Conservation (phyloP, 2,329 filamentous ascomycete genomes). For the Orbilia oligospora region DNA sequence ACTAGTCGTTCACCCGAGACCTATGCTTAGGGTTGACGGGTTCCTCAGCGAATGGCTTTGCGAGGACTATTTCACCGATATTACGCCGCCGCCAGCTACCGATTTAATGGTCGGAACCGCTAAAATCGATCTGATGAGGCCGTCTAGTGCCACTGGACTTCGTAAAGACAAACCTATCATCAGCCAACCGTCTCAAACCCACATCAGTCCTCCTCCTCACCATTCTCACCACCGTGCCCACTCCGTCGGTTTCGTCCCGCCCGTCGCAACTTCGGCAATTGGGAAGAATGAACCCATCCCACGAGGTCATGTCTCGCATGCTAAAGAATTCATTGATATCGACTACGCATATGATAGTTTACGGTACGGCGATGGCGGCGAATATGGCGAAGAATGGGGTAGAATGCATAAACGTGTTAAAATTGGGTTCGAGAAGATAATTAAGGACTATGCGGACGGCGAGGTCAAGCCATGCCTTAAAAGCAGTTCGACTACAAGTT, state of each 20-base stretch:
- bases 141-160: conserved; percentile 65
- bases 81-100: conserved; percentile 88
- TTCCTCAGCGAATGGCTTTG: conserved; percentile 97
- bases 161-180: conserved; percentile 68
- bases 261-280: conserved; percentile 85
- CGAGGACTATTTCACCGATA: conserved; percentile 92
- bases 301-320: conserved; percentile 88
- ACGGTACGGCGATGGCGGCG: conserved; percentile 90
- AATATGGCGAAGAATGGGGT: conserved; percentile 94
- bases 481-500: conserved; percentile 70
- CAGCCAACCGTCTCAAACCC: conserved; percentile 62
- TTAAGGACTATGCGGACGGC: conserved; percentile 83
- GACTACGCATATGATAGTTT: conserved; percentile 98
- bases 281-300: conserved; percentile 86
- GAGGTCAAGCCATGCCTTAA: conserved; percentile 63
- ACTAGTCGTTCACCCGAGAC: conserved; percentile 65
- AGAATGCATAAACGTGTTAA: conserved; percentile 93
- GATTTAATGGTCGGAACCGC: conserved; percentile 89
- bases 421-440: conserved; percentile 80
- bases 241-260: conserved; percentile 77
- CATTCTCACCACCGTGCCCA: conserved; percentile 66
- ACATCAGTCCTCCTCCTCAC: conserved; percentile 65
- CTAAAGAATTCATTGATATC: conserved; percentile 86
- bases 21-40: conserved; percentile 81
- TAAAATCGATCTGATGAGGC: conserved; percentile 85